Evolutionary conservation across 2,329 filamentous ascomycete genomes (phyloP), one percentile per base, ranked within the genome.

Genomic region (Claviceps capensis): DNA sequence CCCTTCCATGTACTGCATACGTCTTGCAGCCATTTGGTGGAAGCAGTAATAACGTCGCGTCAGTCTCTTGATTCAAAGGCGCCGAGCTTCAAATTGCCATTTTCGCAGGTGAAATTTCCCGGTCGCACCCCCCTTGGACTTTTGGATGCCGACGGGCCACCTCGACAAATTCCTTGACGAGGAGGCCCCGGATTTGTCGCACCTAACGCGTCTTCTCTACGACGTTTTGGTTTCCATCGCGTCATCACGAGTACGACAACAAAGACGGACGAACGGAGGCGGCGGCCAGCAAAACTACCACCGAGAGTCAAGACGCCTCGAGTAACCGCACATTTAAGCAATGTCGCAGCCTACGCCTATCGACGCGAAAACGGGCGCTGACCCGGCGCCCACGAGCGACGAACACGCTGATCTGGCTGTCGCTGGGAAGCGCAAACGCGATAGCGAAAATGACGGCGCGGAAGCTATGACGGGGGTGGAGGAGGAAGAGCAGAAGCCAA

Each of bases 361-460:
- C 49, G 64, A 66, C 55, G 59, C 62, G 52, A 74, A 75, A 34
- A 34, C 30, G 63, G 73, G 72, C 59, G 64, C 67, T 51, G 9
- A 34, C 30, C 60, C 66, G 51, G 68, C 65, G 55, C 67, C 68
- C 23, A 59, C 59, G 48, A 62, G 61, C 47, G 58, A 54, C 41
- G 57, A 65, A 40, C 57, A 62, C 53, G 60, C 59, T 45, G 64
- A 63, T 50, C 59, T 65, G 49, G 61, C 63, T 50, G 59, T 69
- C 37, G 64, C 71, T 26, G 68, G 68, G 53, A 82, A 82, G 69
- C 72, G 79, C 64, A 82, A 82, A 69, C 78, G 78, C 72, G 76
- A 79, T 60, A 65, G 67, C 48, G 68, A 62, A 54, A 70, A 73
- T 57, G 71, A 71, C 52, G 62, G 65, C 22, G 61, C 61, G 26